Base-by-base conservation (phyloP, 306 rosid species). In the Quercus engelmannii region DNA sequence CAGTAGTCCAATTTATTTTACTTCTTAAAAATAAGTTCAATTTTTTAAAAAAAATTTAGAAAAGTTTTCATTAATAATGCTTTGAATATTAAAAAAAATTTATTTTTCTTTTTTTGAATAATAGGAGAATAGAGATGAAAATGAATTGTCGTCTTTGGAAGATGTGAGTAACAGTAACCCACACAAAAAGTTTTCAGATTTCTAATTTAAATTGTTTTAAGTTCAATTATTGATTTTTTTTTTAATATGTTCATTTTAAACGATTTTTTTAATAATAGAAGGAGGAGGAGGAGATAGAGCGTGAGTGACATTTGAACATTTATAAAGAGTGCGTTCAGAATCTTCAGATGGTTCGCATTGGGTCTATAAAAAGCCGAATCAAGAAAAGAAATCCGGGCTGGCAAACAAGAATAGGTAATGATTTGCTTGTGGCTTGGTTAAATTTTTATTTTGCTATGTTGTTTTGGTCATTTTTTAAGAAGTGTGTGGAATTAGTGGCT, bases 271-370 rank as follows among this genome's bases (percentile, higher is more conserved):
- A 5, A 15, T 6, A 30, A 3, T 1, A 30, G 18, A 18, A 7
- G 38, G 73, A 89, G 91, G 91, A 89, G 81, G 93, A 90, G 71
- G 97, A 88, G 86, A 89, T 95, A 81, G 88, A 90, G 85, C 86
- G 90, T 31, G 92, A 83, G 78, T 85, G 57, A 95, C 98, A 7
- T 90, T 92, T 49, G 99, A 85, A 83, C 98, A 95, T 68, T 74
- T 95, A 88, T 97, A 86, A 83, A 90, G 83, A 89, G 99, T 94
- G 30, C 97, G 89, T 56, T 84, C 89, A n/a, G n/a, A n/a, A n/a
- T n/a, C n/a, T n/a, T n/a, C n/a, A 0, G 82, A 92, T 69, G 99
- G 99, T 70, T 80, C 92, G 5, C 91, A 86, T 83, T 62, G 82
- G 5, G 59, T 86, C 71, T 52, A 76, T 56, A 83, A 52, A 73